Evolutionary conservation across 495 filamentous ascomycete species (phyloP), one percentile per base, ranked within the genome.

Genomic region (Penicillium tannophilum): DNA sequence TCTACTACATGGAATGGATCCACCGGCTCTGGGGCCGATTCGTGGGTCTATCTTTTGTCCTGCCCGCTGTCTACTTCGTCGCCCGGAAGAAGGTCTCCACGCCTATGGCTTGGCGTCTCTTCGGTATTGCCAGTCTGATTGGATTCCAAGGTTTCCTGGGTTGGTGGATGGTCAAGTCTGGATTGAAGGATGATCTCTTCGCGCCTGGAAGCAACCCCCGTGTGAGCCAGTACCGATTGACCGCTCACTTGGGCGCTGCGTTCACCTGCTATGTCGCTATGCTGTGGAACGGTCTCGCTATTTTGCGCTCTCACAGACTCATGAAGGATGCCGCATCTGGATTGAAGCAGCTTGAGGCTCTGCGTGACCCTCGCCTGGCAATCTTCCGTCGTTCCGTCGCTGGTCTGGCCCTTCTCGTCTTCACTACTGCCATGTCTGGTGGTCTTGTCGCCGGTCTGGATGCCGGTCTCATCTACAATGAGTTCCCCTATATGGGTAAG

Each of bases 81-180:
- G 86, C 89, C 10, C 86, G 88, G 28, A 86, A 90, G 56, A 86
- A 87, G 56, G 93, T 97, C 30, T 88, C 90, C 23, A 76, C 79
- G 39, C 86, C 84, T 36, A 95, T 96, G 86, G 87, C 92, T 6
- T 68, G 72, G 44, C 84, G 85, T 43, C 82, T 98, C n/a, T 77
- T 82, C 17, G 93, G 92, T 1, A 97, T 98, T 58, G 87, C 89
- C 20, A 87, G 81, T 35, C 76, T 97, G 52, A 97, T 98, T 71
- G 95, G 91, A 31, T 94, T 97, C 71, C 94, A 98, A 73, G 94
- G 95, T 9, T 86, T 94, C 63, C 82, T 98, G 46, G 94, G 94
- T 10, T 98, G 94, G 94, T 98, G 93, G 91, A 98, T 98, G 94
- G 94, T 98, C 63, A 96, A 95, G 73, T 93, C 89, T 1, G 94